Evolutionary conservation across 805 yeast genomes (phyloP).

Genomic region (Cephaloascus fragrans): DNA sequence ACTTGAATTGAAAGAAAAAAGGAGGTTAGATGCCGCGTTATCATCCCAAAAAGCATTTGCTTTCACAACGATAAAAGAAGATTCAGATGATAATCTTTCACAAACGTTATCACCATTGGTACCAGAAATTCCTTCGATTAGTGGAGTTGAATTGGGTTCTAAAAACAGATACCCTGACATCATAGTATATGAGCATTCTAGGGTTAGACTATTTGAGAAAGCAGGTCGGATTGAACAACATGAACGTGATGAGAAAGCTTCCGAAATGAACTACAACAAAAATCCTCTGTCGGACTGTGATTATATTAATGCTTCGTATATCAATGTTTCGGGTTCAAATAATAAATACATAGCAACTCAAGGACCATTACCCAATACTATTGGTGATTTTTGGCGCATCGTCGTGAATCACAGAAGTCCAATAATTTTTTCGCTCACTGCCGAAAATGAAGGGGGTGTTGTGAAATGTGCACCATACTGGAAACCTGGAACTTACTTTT

Average conservation of each 20-base stretch:
- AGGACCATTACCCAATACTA: slow-evolving; percentile 72
- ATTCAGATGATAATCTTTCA: slow-evolving; percentile 4
- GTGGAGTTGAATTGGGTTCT: slow-evolving; percentile 72
- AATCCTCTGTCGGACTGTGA: slow-evolving; percentile 22
- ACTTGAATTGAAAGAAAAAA: slow-evolving; percentile 63
- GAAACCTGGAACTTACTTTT: slow-evolving; percentile 46
- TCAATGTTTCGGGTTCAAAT: slow-evolving; percentile 27
- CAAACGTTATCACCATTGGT: slow-evolving; percentile 23
- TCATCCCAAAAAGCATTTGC: background rate
- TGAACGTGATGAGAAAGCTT: background rate
- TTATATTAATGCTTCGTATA: slow-evolving; percentile 84
- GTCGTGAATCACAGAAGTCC: slow-evolving; percentile 54
- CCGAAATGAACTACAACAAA: background rate
- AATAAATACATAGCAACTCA: slow-evolving; percentile 73
- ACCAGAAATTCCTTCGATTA: background rate
- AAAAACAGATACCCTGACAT: slow-evolving; percentile 87
- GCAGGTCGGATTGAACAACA: background rate
- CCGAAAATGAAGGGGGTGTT: slow-evolving; percentile 64
- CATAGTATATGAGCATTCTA: slow-evolving; percentile 75
- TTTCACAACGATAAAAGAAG: slow-evolving; percentile 4
- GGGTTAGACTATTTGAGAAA: slow-evolving; percentile 46
- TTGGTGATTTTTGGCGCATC: slow-evolving; percentile 80
- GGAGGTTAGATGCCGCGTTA: slow-evolving; percentile 37
- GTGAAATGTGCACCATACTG: slow-evolving; percentile 69
- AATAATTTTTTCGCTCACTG: slow-evolving; percentile 66